Evolutionary conservation across 2,329 filamentous ascomycete species (phyloP).

Genomic region (Colletotrichum liriopes): DNA sequence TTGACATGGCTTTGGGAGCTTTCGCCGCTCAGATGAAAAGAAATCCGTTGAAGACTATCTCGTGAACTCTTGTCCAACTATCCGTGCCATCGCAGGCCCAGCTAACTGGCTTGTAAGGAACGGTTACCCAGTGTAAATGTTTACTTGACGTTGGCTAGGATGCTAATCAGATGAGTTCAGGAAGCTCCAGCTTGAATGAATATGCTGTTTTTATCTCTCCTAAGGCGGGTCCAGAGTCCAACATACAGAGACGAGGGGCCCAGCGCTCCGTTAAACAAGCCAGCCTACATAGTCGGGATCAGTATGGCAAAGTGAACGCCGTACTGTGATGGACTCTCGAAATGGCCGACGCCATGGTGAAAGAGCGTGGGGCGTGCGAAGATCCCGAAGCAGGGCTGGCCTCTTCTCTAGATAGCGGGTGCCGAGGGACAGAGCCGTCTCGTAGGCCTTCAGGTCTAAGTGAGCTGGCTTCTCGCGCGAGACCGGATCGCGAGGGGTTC

Average conservation of each 20-base stretch:
- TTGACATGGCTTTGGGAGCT: not conserved
- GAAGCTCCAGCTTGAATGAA: not conserved
- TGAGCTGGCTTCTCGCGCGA: not conserved
- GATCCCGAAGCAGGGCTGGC: not conserved
- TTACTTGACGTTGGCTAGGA: too few species aligned
- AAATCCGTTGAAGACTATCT: not conserved
- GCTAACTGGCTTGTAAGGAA: too few species aligned
- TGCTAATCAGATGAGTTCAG: not conserved
- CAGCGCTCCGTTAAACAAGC: not conserved
- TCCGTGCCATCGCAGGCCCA: too few species aligned
- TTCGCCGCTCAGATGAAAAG: too few species aligned
- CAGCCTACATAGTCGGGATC: too few species aligned
- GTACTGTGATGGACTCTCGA: not conserved
- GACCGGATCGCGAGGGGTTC: not conserved
- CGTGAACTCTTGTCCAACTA: not conserved
- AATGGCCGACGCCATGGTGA: not conserved
- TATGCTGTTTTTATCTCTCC: not conserved
- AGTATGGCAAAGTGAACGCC: too few species aligned
- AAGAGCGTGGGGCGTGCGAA: not conserved
- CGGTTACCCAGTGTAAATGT: not conserved
- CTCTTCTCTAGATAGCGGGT: not conserved
- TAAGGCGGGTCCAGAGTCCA: not conserved
- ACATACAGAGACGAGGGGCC: not conserved
- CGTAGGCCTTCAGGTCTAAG: not conserved
- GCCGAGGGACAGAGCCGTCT: not conserved